Evolutionary conservation across 2,329 filamentous ascomycete species (phyloP).

Genomic region (Sodiomyces alkalinus): DNA sequence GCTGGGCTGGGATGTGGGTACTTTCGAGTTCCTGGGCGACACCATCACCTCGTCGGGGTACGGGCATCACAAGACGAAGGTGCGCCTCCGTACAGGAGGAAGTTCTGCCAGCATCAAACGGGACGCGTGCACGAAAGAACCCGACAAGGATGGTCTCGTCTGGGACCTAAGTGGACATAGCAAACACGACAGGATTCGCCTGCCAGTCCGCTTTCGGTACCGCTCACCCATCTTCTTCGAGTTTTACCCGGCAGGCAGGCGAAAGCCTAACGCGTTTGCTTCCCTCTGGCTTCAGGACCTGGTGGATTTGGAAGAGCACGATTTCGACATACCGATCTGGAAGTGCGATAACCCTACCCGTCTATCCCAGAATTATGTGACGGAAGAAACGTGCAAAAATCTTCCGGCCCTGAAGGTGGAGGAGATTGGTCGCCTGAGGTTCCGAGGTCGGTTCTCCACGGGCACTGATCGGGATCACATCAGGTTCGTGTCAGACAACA

Average conservation of each 20-base stretch:
- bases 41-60: constrained; percentile 51
- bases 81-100: constrained; percentile 72
- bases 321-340: constrained; percentile 86
- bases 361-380: constrained; percentile 85
- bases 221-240: constrained; percentile 83
- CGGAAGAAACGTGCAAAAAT: constrained; percentile 53
- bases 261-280: constrained; percentile 59
- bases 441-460: constrained; percentile 71
- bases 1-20: constrained; percentile 89
- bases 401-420: constrained; percentile 63
- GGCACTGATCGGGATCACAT: constrained; percentile 81
- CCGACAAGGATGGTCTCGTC: constrained; percentile 35
- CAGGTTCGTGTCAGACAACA: constrained; percentile 70
- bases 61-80: constrained; percentile 51
- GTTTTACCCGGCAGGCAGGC: constrained; percentile 55
- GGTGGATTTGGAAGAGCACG: constrained; percentile 59
- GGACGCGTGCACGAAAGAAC: constrained; percentile 41
- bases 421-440: constrained; percentile 68
- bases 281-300: constrained; percentile 78
- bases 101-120: constrained; percentile 57
- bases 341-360: constrained; percentile 59
- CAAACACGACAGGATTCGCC: constrained; percentile 36
- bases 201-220: constrained; percentile 85
- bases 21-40: constrained; percentile 72
- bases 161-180: constrained; percentile 33